phyloP scores from a whole-genome alignment of 1,284 basidiomycete genomes.

The Rhodofomes roseus region DNA sequence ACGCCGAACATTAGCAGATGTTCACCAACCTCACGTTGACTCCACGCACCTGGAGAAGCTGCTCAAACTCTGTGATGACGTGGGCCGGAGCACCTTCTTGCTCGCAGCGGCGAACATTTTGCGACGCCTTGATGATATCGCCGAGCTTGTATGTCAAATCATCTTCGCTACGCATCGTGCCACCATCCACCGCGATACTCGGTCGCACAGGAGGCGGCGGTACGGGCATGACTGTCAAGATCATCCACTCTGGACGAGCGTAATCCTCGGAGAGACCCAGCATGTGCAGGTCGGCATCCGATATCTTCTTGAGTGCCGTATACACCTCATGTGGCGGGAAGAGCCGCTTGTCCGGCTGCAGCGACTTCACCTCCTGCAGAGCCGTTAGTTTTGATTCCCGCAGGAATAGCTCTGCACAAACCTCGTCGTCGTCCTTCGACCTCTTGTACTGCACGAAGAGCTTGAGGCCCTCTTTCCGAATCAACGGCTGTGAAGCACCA shows the following conservation, averaged over 20 bases:
- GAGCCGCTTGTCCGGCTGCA: constrained; percentile 88
- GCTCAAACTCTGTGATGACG: constrained; percentile 95
- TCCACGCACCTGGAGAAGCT: constrained; percentile 77
- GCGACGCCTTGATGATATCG: constrained; percentile 96
- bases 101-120: constrained; percentile 89
- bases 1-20: constrained; percentile 6
- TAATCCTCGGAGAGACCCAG: constrained; percentile 95
- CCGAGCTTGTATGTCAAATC: constrained; percentile 98
- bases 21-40: background rate
- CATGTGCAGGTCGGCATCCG: constrained; percentile 84
- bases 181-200: constrained; percentile 95
- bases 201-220: constrained; percentile 98
- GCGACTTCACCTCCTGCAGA: constrained; percentile 71
- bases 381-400: constrained; percentile 15
- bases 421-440: constrained; percentile 90
- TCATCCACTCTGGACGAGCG: constrained; percentile 99
- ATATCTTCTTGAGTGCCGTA: constrained; percentile 91
- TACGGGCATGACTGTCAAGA: constrained; percentile 95
- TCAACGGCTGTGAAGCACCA: constrained; percentile 87
- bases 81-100: constrained; percentile 97
- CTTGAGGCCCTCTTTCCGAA: constrained; percentile 95
- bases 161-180: constrained; percentile 94
- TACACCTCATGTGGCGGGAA: constrained; percentile 90
- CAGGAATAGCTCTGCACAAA: constrained; percentile 34
- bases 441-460: constrained; percentile 96